Base-by-base conservation (phyloP, 495 filamentous ascomycete genomes). In the Chaetomidium leptoderma region DNA sequence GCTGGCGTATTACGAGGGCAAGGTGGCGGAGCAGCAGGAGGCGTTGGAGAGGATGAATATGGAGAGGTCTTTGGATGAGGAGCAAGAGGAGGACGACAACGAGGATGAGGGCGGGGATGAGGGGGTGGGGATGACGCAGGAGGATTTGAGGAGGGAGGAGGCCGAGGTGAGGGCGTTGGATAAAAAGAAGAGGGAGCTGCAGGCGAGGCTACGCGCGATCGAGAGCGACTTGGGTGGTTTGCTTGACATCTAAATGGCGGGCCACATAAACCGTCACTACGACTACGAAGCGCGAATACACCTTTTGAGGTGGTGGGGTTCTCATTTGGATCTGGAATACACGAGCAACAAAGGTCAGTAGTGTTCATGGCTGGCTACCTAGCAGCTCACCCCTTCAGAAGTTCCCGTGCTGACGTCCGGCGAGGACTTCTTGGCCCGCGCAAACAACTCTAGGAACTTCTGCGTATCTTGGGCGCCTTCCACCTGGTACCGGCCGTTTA, bases 151-250 rank as follows among this genome's bases (percentile, higher is more conserved):
- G 62, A 76, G 75, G 49, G 91, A 95, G 64, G 83, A 95, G 65
- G 87, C 87, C 62, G 89, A 92, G 63, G 86, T 95, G 49, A 73
- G 78, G 43, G 84, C 86, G 63, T 68, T 96, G 37, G 91, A 96
- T 63, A 73, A 74, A 70, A 92, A 81, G 71, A 95, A 92, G 74
- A 81, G 75, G 44, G 77, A 77, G 37, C 63, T 98, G 27, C 91
- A 97, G 71, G 84, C 83, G 33, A 82, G 90, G 51, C 81, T 97
- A 29, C 83, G 75, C 45, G 85, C 83, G 4, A 88, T 97, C 80
- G 91, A 92, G 58, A 83, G 80, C 57, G 90, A 97, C 68, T 72
- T 96, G 19, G 84, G 83, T 3, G 86, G 85, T 0, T 65, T 95
- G 27, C 58, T 77, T 49, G 63, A 76, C 52, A 67, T 78, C 58